Evolutionary conservation across 1,284 basidiomycete species (phyloP), one percentile per base, ranked within the genome.

Genomic region (Leccinum brunneo-olivaceum): DNA sequence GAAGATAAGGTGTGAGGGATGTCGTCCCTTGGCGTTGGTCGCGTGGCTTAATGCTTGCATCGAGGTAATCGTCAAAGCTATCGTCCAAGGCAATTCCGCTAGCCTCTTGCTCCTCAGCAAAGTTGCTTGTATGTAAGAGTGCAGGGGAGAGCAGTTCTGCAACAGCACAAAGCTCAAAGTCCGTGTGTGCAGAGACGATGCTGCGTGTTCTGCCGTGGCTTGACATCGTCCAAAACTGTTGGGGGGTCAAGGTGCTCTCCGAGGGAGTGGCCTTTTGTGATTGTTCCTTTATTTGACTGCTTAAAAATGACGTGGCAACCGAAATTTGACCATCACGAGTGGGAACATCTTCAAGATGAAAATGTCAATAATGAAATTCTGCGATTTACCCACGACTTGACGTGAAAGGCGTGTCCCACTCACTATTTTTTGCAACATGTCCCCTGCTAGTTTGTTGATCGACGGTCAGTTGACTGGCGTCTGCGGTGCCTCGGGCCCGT

Each of bases 401-500:
- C n/a, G n/a, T n/a, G 48, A 43, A 25, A 23, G 35, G 44, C 30
- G 24, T 48, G 36, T 50, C 38, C 50, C 53, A 61, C 60, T 65
- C 51, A 62, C 60, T 61, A 50, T 41, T 48, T 30, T 52, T 48
- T 24, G 53, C 47, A 27, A 46, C 48, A 24, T 63, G 51, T 11
- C 49, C 50, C 39, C 46, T 61, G 43, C 25, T 44, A 6, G 41
- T 41, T 50, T 58, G 64, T 38, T 57, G 62, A 38, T 58, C 59
- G 41, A 37, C 24, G 28, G 48, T 37, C 9, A 56, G 44, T 4
- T 44, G 47, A 24, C 49, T 61, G 25, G 45, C 28, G 41, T 78
- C 75, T 11, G 74, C 74, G 59, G 74, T 61, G 4, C 75, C 76
- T 37, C 63, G 70, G 12, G 70, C 62, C 12, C 74, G 69, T 32